Evolutionary conservation across 805 yeast genomes (phyloP).

Genomic region (Hanseniaspora lindneri): DNA sequence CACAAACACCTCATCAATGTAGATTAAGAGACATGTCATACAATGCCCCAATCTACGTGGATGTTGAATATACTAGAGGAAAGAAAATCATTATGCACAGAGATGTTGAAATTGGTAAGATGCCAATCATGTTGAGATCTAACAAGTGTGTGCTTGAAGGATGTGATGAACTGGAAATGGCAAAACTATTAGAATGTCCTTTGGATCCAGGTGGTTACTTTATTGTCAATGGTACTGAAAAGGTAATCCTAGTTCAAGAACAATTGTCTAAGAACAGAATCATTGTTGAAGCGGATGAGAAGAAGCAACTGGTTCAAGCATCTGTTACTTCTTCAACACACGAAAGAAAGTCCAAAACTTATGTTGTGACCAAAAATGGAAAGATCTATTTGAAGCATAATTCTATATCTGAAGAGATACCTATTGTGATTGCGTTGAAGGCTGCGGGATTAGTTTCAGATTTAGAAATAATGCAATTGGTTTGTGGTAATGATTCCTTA

Average conservation of each 20-base stretch:
- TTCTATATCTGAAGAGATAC: slow-evolving; percentile 88
- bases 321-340: slow-evolving; percentile 97
- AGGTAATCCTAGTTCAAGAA: slow-evolving; percentile 92
- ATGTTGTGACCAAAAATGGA: slow-evolving; percentile 83
- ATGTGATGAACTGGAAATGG: slow-evolving; percentile 72
- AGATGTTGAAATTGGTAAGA: slow-evolving; percentile 88
- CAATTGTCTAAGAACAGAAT: slow-evolving; percentile 94
- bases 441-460: slow-evolving; percentile 93
- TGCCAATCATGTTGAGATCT: slow-evolving; percentile 97
- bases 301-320: slow-evolving; percentile 88
- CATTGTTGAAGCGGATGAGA: slow-evolving; percentile 93
- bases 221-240: slow-evolving; percentile 94
- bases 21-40: slow-evolving; percentile 87
- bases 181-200: slow-evolving; percentile 82
- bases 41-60: slow-evolving; percentile 90
- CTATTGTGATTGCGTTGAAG: slow-evolving; percentile 81
- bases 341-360: slow-evolving; percentile 94
- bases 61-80: slow-evolving; percentile 94
- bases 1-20: slow-evolving; percentile 87
- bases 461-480: slow-evolving; percentile 82
- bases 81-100: slow-evolving; percentile 79
- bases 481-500: slow-evolving; percentile 77
- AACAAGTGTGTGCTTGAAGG: slow-evolving; percentile 81
- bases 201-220: slow-evolving; percentile 98
- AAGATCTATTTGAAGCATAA: slow-evolving; percentile 87